Evolutionary conservation across 2,329 filamentous ascomycete species (phyloP).

Genomic region (Raffaelea albimanens): DNA sequence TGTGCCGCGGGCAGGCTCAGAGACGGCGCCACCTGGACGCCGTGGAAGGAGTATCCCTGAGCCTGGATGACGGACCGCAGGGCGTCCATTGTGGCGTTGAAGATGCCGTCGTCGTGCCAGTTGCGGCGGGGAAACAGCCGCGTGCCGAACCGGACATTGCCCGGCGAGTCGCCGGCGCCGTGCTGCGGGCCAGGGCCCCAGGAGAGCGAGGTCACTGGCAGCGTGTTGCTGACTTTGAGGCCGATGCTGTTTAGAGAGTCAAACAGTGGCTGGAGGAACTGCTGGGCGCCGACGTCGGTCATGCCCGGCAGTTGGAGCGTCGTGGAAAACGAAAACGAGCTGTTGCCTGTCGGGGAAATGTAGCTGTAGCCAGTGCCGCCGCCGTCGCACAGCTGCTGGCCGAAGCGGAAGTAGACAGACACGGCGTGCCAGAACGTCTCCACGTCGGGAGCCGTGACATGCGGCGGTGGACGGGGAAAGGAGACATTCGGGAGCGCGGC

Average conservation of each 20-base stretch:
- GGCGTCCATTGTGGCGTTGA: slow-evolving; percentile 12
- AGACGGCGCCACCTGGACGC: slow-evolving; percentile 15
- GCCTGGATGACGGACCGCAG: slow-evolving; percentile 15
- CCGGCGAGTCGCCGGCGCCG: slow-evolving; percentile 14
- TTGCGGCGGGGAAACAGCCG: slow-evolving; percentile 17
- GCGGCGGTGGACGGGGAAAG: neutral
- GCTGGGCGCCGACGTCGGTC: slow-evolving; percentile 14
- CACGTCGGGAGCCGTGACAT: neutral
- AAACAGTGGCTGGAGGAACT: slow-evolving; percentile 23
- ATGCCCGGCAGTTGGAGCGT: slow-evolving; percentile 24
- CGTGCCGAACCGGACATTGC: slow-evolving; percentile 15
- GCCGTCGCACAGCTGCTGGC: slow-evolving; percentile 22
- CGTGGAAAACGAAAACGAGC: slow-evolving; percentile 22
- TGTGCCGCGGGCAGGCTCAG: slow-evolving; percentile 11
- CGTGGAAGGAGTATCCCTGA: slow-evolving; percentile 18
- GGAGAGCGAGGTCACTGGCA: slow-evolving; percentile 7
- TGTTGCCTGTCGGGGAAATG: slow-evolving; percentile 17
- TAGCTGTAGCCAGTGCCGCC: slow-evolving; percentile 27
- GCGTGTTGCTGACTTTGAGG: slow-evolving; percentile 16
- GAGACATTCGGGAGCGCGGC: too few relatives aligned
- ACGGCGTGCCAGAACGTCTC: slow-evolving; percentile 22
- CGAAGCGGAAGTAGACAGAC: slow-evolving; percentile 23
- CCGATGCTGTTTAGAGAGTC: slow-evolving; percentile 21
- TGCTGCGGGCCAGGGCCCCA: slow-evolving; percentile 7
- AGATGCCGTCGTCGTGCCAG: slow-evolving; percentile 13